phyloP scores from a whole-genome alignment of 2,329 filamentous ascomycete genomes.

The Diaporthe caulivora region DNA sequence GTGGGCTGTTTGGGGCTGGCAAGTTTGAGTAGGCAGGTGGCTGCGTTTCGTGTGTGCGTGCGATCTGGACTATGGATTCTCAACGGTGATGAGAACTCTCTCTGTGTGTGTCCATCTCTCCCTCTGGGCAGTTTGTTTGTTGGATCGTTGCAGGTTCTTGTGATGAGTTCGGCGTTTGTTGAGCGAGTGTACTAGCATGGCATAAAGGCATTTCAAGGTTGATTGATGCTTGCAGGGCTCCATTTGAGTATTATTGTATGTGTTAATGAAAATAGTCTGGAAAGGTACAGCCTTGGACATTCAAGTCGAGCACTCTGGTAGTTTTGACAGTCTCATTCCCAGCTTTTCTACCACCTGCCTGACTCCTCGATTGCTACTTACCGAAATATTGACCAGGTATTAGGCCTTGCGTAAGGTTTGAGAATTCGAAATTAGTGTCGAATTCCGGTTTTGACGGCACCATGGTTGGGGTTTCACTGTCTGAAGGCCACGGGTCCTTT shows the following conservation, averaged over 20 bases:
- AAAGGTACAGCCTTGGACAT: neutral
- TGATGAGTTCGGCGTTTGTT: constrained; percentile 1
- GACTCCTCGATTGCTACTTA: neutral
- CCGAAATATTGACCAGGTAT: neutral
- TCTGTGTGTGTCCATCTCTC: neutral
- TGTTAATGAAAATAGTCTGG: neutral
- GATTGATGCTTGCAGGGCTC: neutral
- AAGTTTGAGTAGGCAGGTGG: constrained; percentile 62
- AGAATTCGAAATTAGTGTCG: no score
- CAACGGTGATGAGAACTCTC: neutral
- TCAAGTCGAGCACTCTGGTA: neutral
- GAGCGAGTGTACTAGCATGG: neutral
- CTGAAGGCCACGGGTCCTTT: no score
- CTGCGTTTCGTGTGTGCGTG: neutral
- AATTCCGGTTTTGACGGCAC: no score
- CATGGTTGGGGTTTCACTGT: no score
- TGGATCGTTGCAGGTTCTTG: neutral
- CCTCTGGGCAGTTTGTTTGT: no score
- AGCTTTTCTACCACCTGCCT: neutral
- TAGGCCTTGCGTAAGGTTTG: neutral
- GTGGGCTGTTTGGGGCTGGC: constrained; percentile 69
- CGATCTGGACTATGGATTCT: neutral
- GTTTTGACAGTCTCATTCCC: neutral
- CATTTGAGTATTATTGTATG: neutral
- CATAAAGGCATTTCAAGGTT: constrained; percentile 16